A percentile compares a stretch with the other conserved stretches of the same genome.
These are phyloP conservation scores for Chaetomidium leptoderma DNA, from an alignment of 495 filamentous ascomycete genomes.

Conservation along the genomic window DNA sequence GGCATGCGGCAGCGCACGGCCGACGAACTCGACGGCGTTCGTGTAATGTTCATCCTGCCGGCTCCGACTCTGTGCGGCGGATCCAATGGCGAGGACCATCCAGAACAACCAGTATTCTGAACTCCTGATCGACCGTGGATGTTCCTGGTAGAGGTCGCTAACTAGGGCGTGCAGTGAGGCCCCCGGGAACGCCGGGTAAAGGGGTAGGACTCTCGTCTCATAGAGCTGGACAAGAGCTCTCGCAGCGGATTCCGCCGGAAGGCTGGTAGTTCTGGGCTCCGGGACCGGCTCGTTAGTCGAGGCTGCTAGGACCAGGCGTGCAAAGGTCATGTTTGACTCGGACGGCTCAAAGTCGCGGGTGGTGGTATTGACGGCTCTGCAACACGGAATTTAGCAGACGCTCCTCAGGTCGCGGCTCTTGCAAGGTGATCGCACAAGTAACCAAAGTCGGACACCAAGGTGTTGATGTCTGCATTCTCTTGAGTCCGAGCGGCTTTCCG, in stretches of 20 bases:
- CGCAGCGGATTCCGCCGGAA: slow-evolving; percentile 64
- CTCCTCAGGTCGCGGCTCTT: not conserved
- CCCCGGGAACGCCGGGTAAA: slow-evolving; percentile 77
- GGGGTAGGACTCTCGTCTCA: slow-evolving; percentile 69
- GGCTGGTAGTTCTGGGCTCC: slow-evolving; percentile 46
- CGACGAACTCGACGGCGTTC: slow-evolving; percentile 62
- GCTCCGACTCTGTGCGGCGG: slow-evolving; percentile 63
- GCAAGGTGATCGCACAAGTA: slow-evolving; percentile 53
- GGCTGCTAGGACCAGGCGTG: slow-evolving; percentile 71
- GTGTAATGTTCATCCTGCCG: slow-evolving; percentile 59
- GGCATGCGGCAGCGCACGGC: slow-evolving; percentile 66
- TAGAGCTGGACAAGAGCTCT: slow-evolving; percentile 72
- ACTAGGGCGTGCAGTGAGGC: slow-evolving; percentile 68
- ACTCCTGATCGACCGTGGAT: slow-evolving; percentile 57
- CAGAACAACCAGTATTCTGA: slow-evolving; percentile 81
- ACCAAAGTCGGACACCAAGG: slow-evolving; percentile 76
- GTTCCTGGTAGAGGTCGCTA: slow-evolving; percentile 67
- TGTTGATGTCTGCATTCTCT: slow-evolving; percentile 74
- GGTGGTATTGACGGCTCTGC: slow-evolving; percentile 82
- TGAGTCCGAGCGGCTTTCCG: slow-evolving; percentile 54
- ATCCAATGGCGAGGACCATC: slow-evolving; percentile 82
- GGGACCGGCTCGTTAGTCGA: slow-evolving; percentile 63
- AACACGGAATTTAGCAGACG: slow-evolving; percentile 10
- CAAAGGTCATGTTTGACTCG: slow-evolving; percentile 78
- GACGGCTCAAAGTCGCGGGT: slow-evolving; percentile 89